Evolutionary conservation across 2,329 filamentous ascomycete species (phyloP), one percentile per base, ranked within the genome.

Genomic region (Plenodomus tracheiphilus): DNA sequence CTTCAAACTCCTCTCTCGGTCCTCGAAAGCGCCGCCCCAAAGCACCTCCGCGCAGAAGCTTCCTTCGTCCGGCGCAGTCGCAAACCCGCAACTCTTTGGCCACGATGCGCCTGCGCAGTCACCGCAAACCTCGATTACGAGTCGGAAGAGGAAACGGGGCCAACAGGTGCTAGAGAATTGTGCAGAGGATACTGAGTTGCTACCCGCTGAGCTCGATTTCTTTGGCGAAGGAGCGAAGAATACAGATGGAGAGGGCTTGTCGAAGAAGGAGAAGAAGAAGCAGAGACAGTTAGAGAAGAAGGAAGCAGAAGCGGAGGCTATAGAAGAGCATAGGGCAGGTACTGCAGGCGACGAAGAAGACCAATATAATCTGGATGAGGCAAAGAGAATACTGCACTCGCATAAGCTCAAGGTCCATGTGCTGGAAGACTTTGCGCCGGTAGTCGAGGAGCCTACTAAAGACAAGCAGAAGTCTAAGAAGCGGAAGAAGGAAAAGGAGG

Each of bases 401-500:
- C 91, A 96, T 72, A 88, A 91, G 56, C 79, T 97, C 57, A 96
- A 96, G 71, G 82, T 95, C 34, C 89, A 88, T 0, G 77, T 95
- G 41, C 75, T 96, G n/a, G 83, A 74, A 70, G 63, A 76, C 72
- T 69, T 70, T 46, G 55, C 51, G 25, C 58, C 47, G 69, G 22
- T 70, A 74, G 51, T 58, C 42, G 43, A 77, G 46, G 71, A 77
- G 8, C 84, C 82, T 60, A 82, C 81, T 66, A 77, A 78, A 46
- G 59, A 66, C 18, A 56, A 63, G 50, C 85, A 84, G 63, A 79
- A 79, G 53, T 82, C 81, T 63, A 80, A 79, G 59, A 77, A 79
- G 52, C 65, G 61, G 42, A 57, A 59, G 21, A 66, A 69, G 41
- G 57, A 73, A 17, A 65, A 73, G n/a, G 65, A 73, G 47, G 46